Conservation (phyloP, 352 stramenopile species). For the Phytophthora europaea region DNA sequence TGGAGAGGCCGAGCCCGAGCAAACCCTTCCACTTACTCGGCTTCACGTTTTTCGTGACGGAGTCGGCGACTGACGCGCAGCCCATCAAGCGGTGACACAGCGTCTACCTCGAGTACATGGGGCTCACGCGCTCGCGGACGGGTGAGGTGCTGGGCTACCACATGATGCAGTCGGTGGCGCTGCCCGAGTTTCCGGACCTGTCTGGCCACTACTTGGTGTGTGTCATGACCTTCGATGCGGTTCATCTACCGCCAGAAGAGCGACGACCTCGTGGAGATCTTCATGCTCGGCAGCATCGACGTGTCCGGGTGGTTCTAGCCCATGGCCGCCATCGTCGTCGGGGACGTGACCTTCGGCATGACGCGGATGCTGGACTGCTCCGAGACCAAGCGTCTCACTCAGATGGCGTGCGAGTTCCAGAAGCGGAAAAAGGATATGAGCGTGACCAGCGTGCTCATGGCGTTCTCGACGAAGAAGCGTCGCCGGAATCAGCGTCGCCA, state of each 20-base stretch:
- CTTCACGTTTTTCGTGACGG: slow-evolving; percentile 69
- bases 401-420: slow-evolving; percentile 51
- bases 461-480: too few species aligned
- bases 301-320: slow-evolving; percentile 42
- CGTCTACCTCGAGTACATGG: slow-evolving; percentile 57
- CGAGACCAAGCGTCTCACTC: slow-evolving; percentile 56
- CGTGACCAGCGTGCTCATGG: too few species aligned
- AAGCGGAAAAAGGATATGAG: slow-evolving; percentile 29
- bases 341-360: slow-evolving; percentile 50
- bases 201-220: slow-evolving; percentile 52
- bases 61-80: slow-evolving; percentile 38
- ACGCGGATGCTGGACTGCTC: slow-evolving; percentile 48
- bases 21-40: slow-evolving; percentile 60
- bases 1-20: slow-evolving; percentile 42
- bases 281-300: slow-evolving; percentile 55
- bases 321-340: slow-evolving; percentile 42
- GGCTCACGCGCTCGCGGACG: slow-evolving; percentile 38
- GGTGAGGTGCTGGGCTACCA: slow-evolving; percentile 59
- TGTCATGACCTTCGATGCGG: slow-evolving; percentile 43
- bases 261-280: slow-evolving; percentile 54
- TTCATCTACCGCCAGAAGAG: slow-evolving; percentile 58
- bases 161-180: slow-evolving; percentile 61
- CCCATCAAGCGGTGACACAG: slow-evolving; percentile 57
- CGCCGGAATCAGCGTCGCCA: too few species aligned
- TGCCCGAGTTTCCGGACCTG: slow-evolving; percentile 55